Conservation (phyloP, 2,329 filamentous ascomycete genomes). For the Penicillium freii region DNA sequence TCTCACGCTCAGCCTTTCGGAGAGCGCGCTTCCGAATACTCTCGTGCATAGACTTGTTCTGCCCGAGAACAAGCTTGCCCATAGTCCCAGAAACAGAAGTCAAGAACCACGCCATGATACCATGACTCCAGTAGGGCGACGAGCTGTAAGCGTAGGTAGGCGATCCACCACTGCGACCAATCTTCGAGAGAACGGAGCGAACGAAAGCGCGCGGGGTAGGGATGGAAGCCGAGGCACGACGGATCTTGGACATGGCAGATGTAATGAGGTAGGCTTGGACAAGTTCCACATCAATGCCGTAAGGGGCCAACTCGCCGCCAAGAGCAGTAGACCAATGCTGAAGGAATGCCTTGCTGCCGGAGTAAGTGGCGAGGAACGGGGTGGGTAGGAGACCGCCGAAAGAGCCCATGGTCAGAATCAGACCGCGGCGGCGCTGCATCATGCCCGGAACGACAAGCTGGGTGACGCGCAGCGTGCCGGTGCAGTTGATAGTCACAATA, state of each 20-base stretch:
- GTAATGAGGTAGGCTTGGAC: slow-evolving; percentile 91
- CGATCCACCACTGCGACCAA: slow-evolving; percentile 73
- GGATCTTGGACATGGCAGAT: slow-evolving; percentile 95
- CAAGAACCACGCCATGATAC: slow-evolving; percentile 80
- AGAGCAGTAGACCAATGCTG: slow-evolving; percentile 93
- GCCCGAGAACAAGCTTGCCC: slow-evolving; percentile 55
- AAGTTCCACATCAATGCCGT: slow-evolving; percentile 85
- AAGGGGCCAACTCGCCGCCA: slow-evolving; percentile 73
- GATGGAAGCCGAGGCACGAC: slow-evolving; percentile 71
- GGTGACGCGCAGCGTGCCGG: slow-evolving; percentile 84
- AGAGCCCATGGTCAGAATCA: slow-evolving; percentile 96
- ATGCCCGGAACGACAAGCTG: slow-evolving; percentile 82
- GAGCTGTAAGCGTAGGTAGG: slow-evolving; percentile 79
- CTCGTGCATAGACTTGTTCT: slow-evolving; percentile 72
- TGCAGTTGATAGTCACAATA: slow-evolving; percentile 94
- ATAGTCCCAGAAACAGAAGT: slow-evolving; percentile 59
- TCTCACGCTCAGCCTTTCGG: slow-evolving; percentile 80
- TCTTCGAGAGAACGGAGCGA: slow-evolving; percentile 70
- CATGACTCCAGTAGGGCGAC: slow-evolving; percentile 92
- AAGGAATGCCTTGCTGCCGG: slow-evolving; percentile 95
- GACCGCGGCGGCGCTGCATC: slow-evolving; percentile 75
- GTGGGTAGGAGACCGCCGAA: slow-evolving; percentile 92
- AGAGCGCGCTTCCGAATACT: slow-evolving; percentile 79
- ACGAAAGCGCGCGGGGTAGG: slow-evolving; percentile 84
- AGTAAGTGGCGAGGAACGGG: slow-evolving; percentile 91